Evolutionary conservation across 2,329 filamentous ascomycete genomes (phyloP), one percentile per base, ranked within the genome.

Genomic region (Phoma herbarum): DNA sequence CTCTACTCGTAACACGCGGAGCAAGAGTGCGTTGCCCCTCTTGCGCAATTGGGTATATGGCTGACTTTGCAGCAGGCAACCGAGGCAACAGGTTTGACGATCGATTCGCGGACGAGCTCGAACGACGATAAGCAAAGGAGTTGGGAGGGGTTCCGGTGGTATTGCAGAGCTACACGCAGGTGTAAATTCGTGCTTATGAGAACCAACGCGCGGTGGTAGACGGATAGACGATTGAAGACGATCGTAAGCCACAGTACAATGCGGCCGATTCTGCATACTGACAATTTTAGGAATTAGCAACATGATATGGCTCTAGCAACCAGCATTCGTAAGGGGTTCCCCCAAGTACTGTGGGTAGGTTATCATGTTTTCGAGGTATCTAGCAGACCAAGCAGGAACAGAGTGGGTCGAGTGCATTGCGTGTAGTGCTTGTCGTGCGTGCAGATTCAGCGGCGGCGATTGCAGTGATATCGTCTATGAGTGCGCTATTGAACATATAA

Each of bases 31-130:
- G 57, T 33, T 12, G 11, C 2, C 4, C 33, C 10, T 35, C 2
- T 11, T 3, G 10, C 26, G 9, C 3, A 18, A n/a, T 9, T 3
- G 18, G 8, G 9, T 31, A 2, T 14, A 14, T 52, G 6, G 31
- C 47, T 55, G 35, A 52, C 18, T 8, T 3, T 8, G 23, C 28
- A 33, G 7, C 25, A 52, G 42, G 25, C 3, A 60, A 46, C 18
- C 28, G 28, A 52, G 42, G 25, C 3, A 60, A 46, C 18, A 22
- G 28, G 25, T 60, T 37, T 39, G 18, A 31, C 4, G 47, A 47
- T 16, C 51, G 57, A 2, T 60, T 60, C 14, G 29, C 22, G 11
- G 41, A 60, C 23, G 57, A 60, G 28, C 47, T 59, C 7, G 51
- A 51, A 9, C n/a, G 41, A 9, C 46, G 23, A 29, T 59, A 22